Base-by-base conservation (phyloP, 352 stramenopile genomes). In the Plasmopara muralis region DNA sequence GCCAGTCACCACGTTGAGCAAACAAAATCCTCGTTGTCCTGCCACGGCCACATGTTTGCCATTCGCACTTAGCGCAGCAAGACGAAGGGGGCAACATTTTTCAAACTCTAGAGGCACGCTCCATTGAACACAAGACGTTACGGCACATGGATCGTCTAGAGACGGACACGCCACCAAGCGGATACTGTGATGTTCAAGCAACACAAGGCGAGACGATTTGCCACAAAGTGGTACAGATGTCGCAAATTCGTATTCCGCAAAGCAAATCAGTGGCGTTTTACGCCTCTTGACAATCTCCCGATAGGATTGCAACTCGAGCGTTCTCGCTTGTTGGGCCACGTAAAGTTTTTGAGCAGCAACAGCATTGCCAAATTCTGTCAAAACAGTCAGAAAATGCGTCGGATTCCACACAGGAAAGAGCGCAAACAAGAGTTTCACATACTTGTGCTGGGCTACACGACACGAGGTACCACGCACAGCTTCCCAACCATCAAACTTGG, bases 401-500 rank as follows among this genome's bases (percentile, higher is more conserved):
- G 81, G 79, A 55, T 87, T 79, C 79, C 75, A 87, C 18, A 74
- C 61, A 2, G 77, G 77, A 30, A 92, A 89, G 1, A 91, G 46
- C 3, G 78, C 70, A 43, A 92, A 77, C 39, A 90, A 47, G 16
- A 92, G 46, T 46, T 94, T 94, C 16, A 91, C 57, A 63, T 90
- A 93, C 43, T 84, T 85, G 47, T 94, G 81, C 16, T 60, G 62
- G 2, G 81, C 81, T 2, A 79, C 51, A 0, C 33, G 43, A 8
- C 42, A 35, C 0, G 66, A 65, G 0, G 67, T 80, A 20, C 80
- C 79, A 31, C 85, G 71, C 30, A 92, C 61, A 4, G 74, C 60
- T 28, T 81, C 70, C 81, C 81, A 94, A 4, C 74, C 77, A 29
- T 89, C 67, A 52, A 92, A 89, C 44, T 87, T 89, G 12, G 78